These are phyloP conservation scores for Chlorella sorokiniana DNA, from an alignment of 139 green algal species.

Conservation along the genomic window DNA sequence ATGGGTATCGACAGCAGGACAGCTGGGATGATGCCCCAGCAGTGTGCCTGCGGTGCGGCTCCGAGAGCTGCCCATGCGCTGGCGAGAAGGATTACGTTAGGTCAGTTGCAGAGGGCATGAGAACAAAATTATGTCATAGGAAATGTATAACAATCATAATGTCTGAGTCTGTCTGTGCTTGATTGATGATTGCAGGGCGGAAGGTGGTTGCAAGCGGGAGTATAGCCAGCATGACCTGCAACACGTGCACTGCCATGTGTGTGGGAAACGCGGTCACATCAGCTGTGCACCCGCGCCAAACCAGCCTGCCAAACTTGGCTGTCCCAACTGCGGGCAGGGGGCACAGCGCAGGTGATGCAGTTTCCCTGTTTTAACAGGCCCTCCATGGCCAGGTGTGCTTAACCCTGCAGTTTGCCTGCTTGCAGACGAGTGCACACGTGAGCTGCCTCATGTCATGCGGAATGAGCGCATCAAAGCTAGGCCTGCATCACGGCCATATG, in stretches of 20 bases:
- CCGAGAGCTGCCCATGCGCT: slow-evolving; percentile 51
- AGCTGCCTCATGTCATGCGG: slow-evolving; percentile 29
- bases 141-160: neutral
- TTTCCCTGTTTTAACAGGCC: neutral
- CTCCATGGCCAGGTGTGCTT: neutral
- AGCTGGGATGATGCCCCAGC: neutral
- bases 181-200: neutral
- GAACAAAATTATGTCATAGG: neutral
- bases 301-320: slow-evolving; percentile 38
- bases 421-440: slow-evolving; percentile 12
- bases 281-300: slow-evolving; percentile 52
- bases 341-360: slow-evolving; percentile 49
- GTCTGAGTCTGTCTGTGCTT: no score
- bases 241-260: slow-evolving; percentile 67
- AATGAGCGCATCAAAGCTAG: slow-evolving; percentile 1
- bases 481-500: neutral
- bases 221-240: slow-evolving; percentile 66
- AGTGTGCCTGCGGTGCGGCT: slow-evolving; percentile 72
- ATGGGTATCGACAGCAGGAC: slow-evolving; percentile 7
- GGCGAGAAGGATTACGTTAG: slow-evolving; percentile 62
- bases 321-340: slow-evolving; percentile 69
- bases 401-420: neutral
- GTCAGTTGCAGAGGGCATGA: slow-evolving; percentile 40
- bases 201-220: slow-evolving; percentile 54
- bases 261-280: slow-evolving; percentile 68